phyloP scores from a whole-genome alignment of 305 asterid genomes.

The Solanum hybrid region DNA sequence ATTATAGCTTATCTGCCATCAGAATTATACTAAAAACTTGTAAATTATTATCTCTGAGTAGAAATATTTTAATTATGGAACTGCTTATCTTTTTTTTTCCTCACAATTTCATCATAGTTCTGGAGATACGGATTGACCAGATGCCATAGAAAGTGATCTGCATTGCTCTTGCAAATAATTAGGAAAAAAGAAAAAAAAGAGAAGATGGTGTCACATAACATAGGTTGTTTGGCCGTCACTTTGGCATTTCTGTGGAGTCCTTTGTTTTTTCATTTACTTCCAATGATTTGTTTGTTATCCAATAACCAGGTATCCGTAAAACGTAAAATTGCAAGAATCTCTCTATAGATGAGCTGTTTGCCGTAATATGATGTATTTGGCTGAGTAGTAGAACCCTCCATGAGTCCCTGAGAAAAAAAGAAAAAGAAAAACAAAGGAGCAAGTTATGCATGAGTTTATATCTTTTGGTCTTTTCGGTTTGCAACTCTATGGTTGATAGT shows the following conservation, averaged over 20 bases:
- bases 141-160: background rate
- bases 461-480: background rate
- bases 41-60: background rate
- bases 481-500: background rate
- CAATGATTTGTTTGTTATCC: background rate
- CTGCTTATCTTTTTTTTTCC: background rate
- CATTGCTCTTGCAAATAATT: background rate
- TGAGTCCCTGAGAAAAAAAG: background rate
- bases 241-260: background rate
- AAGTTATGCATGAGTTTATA: background rate
- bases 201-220: background rate
- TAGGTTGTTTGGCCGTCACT: background rate
- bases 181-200: background rate
- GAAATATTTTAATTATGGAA: background rate
- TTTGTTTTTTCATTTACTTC: background rate
- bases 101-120: background rate
- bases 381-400: background rate
- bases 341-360: background rate
- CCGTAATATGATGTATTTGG: background rate
- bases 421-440: background rate
- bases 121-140: background rate
- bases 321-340: background rate
- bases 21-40: background rate
- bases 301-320: background rate
- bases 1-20: background rate